phyloP scores from a whole-genome alignment of 345 rosid genomes.

The Euclidium syriacum region DNA sequence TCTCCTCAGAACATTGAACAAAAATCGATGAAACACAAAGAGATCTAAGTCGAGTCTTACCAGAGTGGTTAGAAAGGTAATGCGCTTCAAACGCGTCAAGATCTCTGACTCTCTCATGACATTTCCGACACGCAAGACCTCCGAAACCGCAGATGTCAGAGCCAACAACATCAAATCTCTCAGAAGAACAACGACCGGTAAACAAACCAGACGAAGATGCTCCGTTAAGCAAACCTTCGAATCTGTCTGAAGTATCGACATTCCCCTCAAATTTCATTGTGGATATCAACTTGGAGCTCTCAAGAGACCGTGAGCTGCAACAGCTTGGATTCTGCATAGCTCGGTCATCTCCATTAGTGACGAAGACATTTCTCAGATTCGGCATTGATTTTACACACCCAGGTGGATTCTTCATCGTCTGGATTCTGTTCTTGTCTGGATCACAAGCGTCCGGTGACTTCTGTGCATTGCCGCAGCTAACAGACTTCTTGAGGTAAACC shows the following conservation, averaged over 20 bases:
- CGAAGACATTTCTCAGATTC: slow-evolving; percentile 36
- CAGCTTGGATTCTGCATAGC: slow-evolving; percentile 30
- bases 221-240: neutral
- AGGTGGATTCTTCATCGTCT: slow-evolving; percentile 4
- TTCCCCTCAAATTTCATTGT: slow-evolving; percentile 32
- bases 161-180: slow-evolving; percentile 27
- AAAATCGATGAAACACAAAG: neutral
- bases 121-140: slow-evolving; percentile 42
- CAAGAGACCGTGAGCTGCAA: slow-evolving; percentile 48
- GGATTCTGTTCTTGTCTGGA: slow-evolving; percentile 19
- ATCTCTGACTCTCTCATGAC: slow-evolving; percentile 37
- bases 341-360: slow-evolving; percentile 23
- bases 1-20: neutral
- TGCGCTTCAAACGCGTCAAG: slow-evolving; percentile 48
- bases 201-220: slow-evolving; percentile 18
- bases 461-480: slow-evolving; percentile 38
- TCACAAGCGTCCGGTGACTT: slow-evolving; percentile 30
- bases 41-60: slow-evolving; percentile 26
- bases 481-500: slow-evolving; percentile 43
- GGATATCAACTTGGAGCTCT: slow-evolving; percentile 35
- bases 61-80: slow-evolving; percentile 57
- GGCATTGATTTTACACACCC: slow-evolving; percentile 41
- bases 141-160: slow-evolving; percentile 25
- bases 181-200: neutral
- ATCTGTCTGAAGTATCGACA: slow-evolving; percentile 23